Evolutionary conservation across 768 basidiomycete genomes (phyloP), one percentile per base, ranked within the genome.

Genomic region (Rossbeevera mucosa): DNA sequence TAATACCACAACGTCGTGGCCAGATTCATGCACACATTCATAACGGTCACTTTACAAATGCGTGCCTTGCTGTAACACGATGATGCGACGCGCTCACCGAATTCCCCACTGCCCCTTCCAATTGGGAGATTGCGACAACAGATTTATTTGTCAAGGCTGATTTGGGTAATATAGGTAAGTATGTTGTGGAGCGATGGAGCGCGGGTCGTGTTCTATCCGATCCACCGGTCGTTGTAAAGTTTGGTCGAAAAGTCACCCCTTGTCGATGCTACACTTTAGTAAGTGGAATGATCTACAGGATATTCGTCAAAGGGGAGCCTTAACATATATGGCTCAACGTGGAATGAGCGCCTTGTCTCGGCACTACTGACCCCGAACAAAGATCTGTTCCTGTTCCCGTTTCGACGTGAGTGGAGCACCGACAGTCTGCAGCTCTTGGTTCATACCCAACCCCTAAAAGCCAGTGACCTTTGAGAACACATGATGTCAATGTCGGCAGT

Each of bases 161-260:
- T 41, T 41, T 14, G 21, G 40, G 40, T 21, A 40, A 36, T n/a
- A 41, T 22, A 30, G 31, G 59, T 47, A 30, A 8, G 47, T 29
- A 12, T 21, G 26, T 44, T 47, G 29, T 54, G 56, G 60, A 55
- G 60, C 60, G 52, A 62, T 59, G 42, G 14, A 18, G 2, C 33
- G 26, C 25, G 18, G 22, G 12, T 18, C 11, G 28, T 18, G 36
- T n/a, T 30, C 18, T 18, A 20, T 8, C 46, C 30, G 29, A 60
- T 51, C 46, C 9, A 20, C 31, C 26, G 20, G 25, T 14, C 33
- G 6, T 20, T 18, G 20, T 5, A 33, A 30, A 45, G 21, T 48
- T 40, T 42, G 24, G 11, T 24, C 2, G 36, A 38, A 18, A 38
- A 38, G 36, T 21, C 48, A 36, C 16, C 6, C 26, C 29, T 51